Percentiles rank a stretch among this genome's conserved stretches.
phyloP scores from a whole-genome alignment of 1,284 basidiomycete species.

The Ustilago sp. region DNA sequence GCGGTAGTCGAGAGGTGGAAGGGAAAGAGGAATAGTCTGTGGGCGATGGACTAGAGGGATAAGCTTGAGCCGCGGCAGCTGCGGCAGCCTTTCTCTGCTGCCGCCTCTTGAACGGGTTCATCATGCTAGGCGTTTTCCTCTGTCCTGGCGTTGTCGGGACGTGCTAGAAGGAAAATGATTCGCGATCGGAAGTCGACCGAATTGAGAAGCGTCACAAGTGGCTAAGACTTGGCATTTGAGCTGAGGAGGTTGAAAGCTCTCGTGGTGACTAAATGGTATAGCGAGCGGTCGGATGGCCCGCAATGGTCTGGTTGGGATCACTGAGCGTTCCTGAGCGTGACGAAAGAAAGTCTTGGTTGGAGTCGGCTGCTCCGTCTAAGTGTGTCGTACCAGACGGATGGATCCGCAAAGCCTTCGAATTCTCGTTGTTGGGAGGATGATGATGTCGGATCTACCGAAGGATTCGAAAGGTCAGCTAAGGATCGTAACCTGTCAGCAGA shows the following conservation, averaged over 20 bases:
- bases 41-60: conserved; percentile 9
- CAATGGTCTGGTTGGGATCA: not conserved
- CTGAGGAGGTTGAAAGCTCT: not conserved
- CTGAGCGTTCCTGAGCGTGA: not conserved
- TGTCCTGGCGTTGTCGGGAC: not conserved
- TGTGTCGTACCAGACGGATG: not conserved
- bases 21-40: conserved; percentile 33
- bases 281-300: too few species aligned
- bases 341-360: not conserved
- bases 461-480: not conserved
- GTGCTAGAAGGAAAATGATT: not conserved
- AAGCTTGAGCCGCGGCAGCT: conserved; percentile 9
- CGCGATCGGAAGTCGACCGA: not conserved
- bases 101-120: conserved; percentile 50
- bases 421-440: not conserved
- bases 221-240: not conserved
- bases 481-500: not conserved
- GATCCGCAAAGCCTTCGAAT: not conserved
- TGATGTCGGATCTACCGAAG: not conserved
- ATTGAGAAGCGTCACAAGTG: not conserved
- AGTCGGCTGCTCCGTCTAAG: not conserved
- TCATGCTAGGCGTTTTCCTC: conserved; percentile 24
- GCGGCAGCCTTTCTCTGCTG: conserved; percentile 31
- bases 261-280: not conserved
- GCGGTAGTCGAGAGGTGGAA: conserved; percentile 18